Evolutionary conservation across 164 flowering plant genomes (phyloP).

Genomic region (Saururus chinensis): DNA sequence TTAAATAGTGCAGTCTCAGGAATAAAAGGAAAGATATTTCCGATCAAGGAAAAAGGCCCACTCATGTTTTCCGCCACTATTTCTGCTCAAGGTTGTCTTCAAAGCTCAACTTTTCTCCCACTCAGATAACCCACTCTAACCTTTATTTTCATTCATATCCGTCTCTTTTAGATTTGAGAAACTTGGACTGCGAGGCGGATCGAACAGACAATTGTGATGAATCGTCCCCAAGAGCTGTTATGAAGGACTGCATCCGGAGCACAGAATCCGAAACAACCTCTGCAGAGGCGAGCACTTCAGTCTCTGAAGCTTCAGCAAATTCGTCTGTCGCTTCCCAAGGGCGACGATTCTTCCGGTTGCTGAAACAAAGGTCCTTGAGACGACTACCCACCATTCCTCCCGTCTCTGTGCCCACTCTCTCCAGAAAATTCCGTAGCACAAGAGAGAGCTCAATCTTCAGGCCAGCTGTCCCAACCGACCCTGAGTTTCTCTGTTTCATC

Average conservation of each 20-base stretch:
- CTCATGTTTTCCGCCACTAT: conserved; percentile 11
- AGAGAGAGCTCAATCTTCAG: conserved; percentile 21
- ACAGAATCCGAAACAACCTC: conserved; percentile 17
- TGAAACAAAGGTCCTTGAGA: conserved; percentile 34
- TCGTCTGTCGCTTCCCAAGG: conserved; percentile 22
- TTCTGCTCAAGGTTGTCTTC: conserved; percentile 26
- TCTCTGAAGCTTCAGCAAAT: conserved; percentile 15
- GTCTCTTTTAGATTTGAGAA: conserved; percentile 10
- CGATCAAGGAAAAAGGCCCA: conserved; percentile 2
- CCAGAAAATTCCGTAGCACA: conserved; percentile 29
- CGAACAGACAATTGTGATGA: conserved; percentile 5
- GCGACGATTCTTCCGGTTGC: conserved; percentile 39
- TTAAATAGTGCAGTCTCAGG: background rate
- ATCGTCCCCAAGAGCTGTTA: conserved; percentile 44
- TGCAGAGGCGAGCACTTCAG: conserved; percentile 42
- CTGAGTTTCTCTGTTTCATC: conserved; percentile 31
- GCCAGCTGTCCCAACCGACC: conserved; percentile 18
- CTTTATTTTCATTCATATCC: background rate
- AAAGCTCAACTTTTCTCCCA: background rate
- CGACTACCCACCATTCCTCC: conserved; percentile 36
- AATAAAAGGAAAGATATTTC: conserved; percentile 8
- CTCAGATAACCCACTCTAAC: background rate
- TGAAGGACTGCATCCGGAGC: conserved; percentile 38
- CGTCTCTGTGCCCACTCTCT: conserved; percentile 26
- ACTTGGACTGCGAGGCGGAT: conserved; percentile 15